Evolutionary conservation across 2,329 filamentous ascomycete genomes (phyloP).

Genomic region (Stagonosporopsis tanaceti): DNA sequence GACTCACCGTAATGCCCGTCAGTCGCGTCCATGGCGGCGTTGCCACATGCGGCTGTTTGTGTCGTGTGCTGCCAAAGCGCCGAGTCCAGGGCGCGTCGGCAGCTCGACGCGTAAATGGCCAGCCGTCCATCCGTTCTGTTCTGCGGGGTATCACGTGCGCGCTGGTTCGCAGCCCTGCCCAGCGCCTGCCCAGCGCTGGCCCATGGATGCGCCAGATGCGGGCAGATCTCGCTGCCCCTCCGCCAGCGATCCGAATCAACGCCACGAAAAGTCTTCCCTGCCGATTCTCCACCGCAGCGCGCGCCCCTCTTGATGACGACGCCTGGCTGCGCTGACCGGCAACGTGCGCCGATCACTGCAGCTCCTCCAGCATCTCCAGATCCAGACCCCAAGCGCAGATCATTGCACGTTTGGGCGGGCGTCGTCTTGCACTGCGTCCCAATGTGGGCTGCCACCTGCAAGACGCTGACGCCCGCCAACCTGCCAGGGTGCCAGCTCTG

Average conservation of each 20-base stretch:
- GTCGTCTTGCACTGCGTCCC: slow-evolving; percentile 2
- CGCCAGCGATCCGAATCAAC: slow-evolving; percentile 17
- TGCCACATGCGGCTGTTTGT: slow-evolving; percentile 26
- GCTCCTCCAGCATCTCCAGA: slow-evolving; percentile 22
- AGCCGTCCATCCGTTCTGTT: no score
- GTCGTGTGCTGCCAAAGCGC: slow-evolving; percentile 28
- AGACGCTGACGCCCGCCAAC: slow-evolving; percentile 15
- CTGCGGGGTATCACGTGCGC: slow-evolving; percentile 18
- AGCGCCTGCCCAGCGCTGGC: not conserved
- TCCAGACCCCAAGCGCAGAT: slow-evolving; percentile 20
- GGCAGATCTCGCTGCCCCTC: slow-evolving; percentile 22
- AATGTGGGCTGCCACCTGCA: slow-evolving; percentile 11
- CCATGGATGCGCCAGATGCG: slow-evolving; percentile 6
- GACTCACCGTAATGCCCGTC: slow-evolving; percentile 41
- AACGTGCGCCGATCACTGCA: slow-evolving; percentile 13
- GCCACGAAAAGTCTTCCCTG: slow-evolving; percentile 23
- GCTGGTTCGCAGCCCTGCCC: slow-evolving; percentile 5
- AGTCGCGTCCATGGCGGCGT: slow-evolving; percentile 34
- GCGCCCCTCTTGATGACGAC: slow-evolving; percentile 22
- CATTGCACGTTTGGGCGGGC: slow-evolving; percentile 10
- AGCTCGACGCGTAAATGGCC: slow-evolving; percentile 11
- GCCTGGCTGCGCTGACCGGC: slow-evolving; percentile 4
- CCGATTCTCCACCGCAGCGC: slow-evolving; percentile 10
- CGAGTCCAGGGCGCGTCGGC: slow-evolving; percentile 12
- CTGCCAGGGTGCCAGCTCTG: not conserved